A percentile compares a stretch with the other conserved stretches of the same genome.
Evolutionary conservation across 345 rosid species (phyloP).

Genomic region (Clarkia xantiana): DNA sequence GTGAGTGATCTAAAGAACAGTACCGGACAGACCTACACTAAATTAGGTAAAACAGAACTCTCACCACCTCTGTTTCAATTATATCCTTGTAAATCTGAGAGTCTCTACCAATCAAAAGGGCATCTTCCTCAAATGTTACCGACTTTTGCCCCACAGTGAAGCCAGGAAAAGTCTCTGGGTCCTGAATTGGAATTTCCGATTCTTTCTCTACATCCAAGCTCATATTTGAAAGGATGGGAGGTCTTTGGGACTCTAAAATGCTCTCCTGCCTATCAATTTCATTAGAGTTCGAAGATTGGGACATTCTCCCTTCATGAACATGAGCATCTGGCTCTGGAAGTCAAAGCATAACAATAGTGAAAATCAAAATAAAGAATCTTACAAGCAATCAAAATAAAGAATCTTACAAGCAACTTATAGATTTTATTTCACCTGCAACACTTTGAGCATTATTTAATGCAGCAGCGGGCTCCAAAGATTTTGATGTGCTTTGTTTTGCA

Average conservation of each 20-base stretch:
- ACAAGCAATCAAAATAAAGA: too few species aligned
- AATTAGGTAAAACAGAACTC: too few species aligned
- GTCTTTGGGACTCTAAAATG: background rate
- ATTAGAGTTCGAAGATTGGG: background rate
- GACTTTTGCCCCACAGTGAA: slow-evolving; percentile 6
- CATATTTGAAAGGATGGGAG: background rate
- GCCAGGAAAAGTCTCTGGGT: slow-evolving; percentile 8
- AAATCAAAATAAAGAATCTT: too few species aligned
- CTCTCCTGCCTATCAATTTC: background rate
- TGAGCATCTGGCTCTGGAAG: too few species aligned
- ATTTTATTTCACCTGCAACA: too few species aligned
- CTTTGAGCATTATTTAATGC: too few species aligned
- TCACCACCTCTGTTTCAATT: slow-evolving; percentile 17
- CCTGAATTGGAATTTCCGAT: slow-evolving; percentile 11
- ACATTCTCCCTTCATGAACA: too few species aligned
- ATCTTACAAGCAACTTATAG: too few species aligned
- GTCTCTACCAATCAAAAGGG: slow-evolving; percentile 8
- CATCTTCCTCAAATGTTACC: slow-evolving; percentile 5
- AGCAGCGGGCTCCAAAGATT: too few species aligned
- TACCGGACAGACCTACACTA: too few species aligned
- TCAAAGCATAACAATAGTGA: too few species aligned
- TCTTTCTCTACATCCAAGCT: background rate
- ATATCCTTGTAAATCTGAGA: slow-evolving; percentile 10
- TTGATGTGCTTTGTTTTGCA: too few species aligned
- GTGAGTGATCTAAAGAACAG: background rate